Evolutionary conservation across 2,329 filamentous ascomycete species (phyloP).

Genomic region (Fonsecaea multimorphosa): DNA sequence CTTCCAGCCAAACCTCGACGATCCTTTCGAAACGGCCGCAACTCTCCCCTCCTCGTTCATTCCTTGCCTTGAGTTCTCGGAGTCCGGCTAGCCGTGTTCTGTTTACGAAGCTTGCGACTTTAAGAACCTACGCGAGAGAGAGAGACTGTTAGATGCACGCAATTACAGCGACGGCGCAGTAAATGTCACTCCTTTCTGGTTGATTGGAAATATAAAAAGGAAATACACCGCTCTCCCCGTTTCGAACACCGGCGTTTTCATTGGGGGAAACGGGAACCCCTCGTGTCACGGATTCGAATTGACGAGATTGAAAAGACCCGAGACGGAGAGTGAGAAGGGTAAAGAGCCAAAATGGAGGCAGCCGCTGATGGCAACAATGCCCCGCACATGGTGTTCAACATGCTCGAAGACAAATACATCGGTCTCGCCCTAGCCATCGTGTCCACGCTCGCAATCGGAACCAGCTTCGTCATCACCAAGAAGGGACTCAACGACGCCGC

Average conservation of each 20-base stretch:
- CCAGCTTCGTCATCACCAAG: constrained; percentile 98
- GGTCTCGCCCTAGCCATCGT: constrained; percentile 54
- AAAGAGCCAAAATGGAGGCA: constrained; percentile 10
- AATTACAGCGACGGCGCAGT: constrained; percentile 4
- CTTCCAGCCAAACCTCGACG: constrained; percentile 6
- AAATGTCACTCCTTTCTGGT: not conserved
- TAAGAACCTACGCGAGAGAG: not conserved
- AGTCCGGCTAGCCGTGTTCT: constrained; percentile 23
- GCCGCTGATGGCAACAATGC: constrained; percentile 5
- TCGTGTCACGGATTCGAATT: not conserved
- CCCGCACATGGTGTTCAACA: constrained; percentile 29
- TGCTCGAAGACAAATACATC: constrained; percentile 50
- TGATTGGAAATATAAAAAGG: not conserved
- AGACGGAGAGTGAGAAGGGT: not conserved
- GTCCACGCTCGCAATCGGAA: constrained; percentile 66
- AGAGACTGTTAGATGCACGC: not conserved
- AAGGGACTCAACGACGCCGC: constrained; percentile 94
- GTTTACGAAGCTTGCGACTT: constrained; percentile 2
- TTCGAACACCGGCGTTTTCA: not conserved
- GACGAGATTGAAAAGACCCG: not conserved
- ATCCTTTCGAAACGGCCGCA: constrained; percentile 8
- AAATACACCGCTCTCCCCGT: not conserved
- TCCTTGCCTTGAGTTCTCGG: constrained; percentile 12
- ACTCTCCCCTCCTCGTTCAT: constrained; percentile 3
- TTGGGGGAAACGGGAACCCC: not conserved